These are phyloP conservation scores for Aspergillus thermomutatus DNA, from an alignment of 2,329 filamentous ascomycete genomes.

Conservation along the genomic window DNA sequence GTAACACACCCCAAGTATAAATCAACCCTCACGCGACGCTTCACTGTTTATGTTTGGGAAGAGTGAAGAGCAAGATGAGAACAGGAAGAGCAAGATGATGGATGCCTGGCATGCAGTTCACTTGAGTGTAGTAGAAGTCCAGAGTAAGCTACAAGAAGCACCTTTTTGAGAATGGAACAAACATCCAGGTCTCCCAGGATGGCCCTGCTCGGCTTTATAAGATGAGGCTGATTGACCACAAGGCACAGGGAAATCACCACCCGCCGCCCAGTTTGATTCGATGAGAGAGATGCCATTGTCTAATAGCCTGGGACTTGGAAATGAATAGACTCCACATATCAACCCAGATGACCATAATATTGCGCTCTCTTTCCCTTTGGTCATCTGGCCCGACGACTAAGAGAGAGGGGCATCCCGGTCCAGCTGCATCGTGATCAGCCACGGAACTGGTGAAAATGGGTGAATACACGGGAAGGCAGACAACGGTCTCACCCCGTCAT, in stretches of 20 bases:
- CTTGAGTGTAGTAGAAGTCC: neutral
- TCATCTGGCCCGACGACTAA: neutral
- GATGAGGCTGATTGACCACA: neutral
- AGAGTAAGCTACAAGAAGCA: neutral
- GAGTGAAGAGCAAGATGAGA: neutral
- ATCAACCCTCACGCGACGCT: neutral
- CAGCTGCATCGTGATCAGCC: conserved; percentile 23
- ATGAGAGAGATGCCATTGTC: conserved; percentile 8
- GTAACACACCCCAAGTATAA: neutral
- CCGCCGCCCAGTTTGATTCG: conserved; percentile 1
- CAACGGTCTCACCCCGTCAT: conserved; percentile 4
- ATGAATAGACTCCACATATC: conserved; percentile 8
- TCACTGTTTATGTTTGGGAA: neutral
- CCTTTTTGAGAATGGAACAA: neutral
- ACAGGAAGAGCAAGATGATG: neutral
- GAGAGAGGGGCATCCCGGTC: conserved; percentile 11
- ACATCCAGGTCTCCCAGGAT: neutral
- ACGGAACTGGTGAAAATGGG: conserved; percentile 17
- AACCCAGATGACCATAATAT: neutral
- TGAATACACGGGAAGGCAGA: conserved; percentile 9
- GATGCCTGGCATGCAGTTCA: neutral
- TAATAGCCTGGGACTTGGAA: conserved; percentile 10
- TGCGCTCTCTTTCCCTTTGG: neutral
- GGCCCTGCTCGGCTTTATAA: neutral
- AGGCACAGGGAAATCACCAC: conserved; percentile 6